phyloP scores from a whole-genome alignment of 2,329 filamentous ascomycete species.

The Calonectria pteridis region DNA sequence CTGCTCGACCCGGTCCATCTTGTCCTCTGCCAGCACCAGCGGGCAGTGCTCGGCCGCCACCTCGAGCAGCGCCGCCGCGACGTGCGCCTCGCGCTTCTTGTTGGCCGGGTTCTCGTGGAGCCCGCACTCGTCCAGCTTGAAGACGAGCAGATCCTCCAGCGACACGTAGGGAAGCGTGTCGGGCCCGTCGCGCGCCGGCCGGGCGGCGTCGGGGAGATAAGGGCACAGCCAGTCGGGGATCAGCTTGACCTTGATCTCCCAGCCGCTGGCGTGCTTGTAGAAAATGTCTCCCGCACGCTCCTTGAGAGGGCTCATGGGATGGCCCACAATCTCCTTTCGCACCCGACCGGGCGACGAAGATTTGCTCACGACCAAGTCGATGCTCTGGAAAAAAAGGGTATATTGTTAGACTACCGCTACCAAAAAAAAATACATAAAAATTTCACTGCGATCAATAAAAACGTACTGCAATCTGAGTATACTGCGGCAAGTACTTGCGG shows the following conservation, averaged over 20 bases:
- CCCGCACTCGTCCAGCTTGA: slow-evolving; percentile 46
- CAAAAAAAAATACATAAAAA: neutral
- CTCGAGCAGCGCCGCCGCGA: slow-evolving; percentile 43
- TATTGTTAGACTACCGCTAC: neutral
- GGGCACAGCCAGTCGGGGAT: slow-evolving; percentile 48
- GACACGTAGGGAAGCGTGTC: slow-evolving; percentile 42
- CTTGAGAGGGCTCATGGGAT: slow-evolving; percentile 45
- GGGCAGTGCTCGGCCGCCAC: slow-evolving; percentile 43
- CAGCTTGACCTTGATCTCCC: slow-evolving; percentile 47
- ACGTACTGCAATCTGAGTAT: slow-evolving; percentile 34
- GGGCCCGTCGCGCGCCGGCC: slow-evolving; percentile 36
- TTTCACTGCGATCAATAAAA: neutral
- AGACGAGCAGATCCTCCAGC: slow-evolving; percentile 44
- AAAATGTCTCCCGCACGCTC: slow-evolving; percentile 43
- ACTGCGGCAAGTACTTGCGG: slow-evolving; percentile 42
- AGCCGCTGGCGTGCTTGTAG: slow-evolving; percentile 42
- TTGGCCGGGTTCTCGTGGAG: slow-evolving; percentile 41
- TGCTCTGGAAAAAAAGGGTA: slow-evolving; percentile 36
- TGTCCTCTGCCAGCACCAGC: slow-evolving; percentile 41
- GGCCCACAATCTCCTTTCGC: slow-evolving; percentile 45
- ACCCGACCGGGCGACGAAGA: slow-evolving; percentile 46
- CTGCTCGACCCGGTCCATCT: slow-evolving; percentile 42
- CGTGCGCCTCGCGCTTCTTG: slow-evolving; percentile 44
- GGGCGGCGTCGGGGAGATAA: slow-evolving; percentile 42
- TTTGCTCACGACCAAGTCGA: slow-evolving; percentile 47